Evolutionary conservation across 2,329 filamentous ascomycete genomes (phyloP).

Genomic region (Mycosphaerella sp.): DNA sequence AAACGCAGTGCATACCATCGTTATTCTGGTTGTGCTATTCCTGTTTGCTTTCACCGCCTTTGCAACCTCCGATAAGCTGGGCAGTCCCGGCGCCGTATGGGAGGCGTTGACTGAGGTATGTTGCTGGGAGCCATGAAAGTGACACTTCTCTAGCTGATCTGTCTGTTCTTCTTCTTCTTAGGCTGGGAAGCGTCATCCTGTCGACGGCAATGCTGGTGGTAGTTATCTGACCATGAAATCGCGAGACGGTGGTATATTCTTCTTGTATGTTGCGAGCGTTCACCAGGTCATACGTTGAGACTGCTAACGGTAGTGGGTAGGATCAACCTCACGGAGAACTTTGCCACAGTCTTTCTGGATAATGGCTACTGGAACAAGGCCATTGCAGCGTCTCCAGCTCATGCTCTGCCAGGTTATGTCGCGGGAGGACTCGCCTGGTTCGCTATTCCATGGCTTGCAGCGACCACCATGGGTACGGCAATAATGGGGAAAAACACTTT

Average conservation of each 20-base stretch:
- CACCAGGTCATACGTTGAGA: background rate
- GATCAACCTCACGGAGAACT: conserved; percentile 13
- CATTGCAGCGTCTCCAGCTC: conserved; percentile 35
- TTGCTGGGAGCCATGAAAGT: background rate
- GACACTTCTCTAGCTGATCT: conserved; percentile 25
- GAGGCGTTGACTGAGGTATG: conserved; percentile 21
- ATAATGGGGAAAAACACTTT: background rate
- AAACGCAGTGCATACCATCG: background rate
- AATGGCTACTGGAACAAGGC: conserved; percentile 45
- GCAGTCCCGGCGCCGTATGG: conserved; percentile 37
- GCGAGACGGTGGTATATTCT: conserved; percentile 23
- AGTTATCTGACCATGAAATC: conserved; percentile 38
- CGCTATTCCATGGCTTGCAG: conserved; percentile 45
- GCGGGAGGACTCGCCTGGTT: conserved; percentile 45
- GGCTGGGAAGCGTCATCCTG: conserved; percentile 30
- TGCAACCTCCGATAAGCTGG: conserved; percentile 34
- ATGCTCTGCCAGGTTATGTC: conserved; percentile 34
- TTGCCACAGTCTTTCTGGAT: conserved; percentile 37
- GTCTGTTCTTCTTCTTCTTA: conserved; percentile 19
- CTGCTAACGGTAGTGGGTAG: background rate
- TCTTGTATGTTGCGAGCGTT: conserved; percentile 2
- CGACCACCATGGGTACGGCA: conserved; percentile 39
- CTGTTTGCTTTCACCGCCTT: conserved; percentile 42
- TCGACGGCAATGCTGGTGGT: conserved; percentile 36
- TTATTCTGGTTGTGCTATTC: conserved; percentile 32